Conservation (phyloP, 148 eudicot genomes). For the Rhododendron ferrugineum region DNA sequence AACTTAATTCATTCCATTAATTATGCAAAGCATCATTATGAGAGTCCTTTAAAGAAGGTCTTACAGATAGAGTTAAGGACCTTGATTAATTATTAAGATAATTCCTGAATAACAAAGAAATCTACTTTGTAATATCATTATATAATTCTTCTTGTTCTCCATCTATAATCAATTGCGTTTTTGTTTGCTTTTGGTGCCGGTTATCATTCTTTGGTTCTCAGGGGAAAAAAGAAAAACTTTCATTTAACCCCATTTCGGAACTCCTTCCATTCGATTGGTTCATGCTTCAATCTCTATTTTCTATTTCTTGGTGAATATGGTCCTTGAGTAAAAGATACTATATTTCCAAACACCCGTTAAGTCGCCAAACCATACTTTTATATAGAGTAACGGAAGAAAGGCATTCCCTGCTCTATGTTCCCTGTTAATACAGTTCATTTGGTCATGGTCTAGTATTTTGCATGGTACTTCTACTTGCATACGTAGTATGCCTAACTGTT, state of each 20-base stretch:
- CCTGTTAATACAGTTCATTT: neutral
- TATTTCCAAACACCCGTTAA: neutral
- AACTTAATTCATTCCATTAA: neutral
- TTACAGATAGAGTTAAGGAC: neutral
- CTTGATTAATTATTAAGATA: neutral
- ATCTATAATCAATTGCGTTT: neutral
- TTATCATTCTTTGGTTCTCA: neutral
- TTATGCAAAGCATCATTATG: neutral
- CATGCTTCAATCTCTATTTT: neutral
- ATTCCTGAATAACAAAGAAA: neutral
- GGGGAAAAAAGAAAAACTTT: neutral
- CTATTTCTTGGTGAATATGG: neutral
- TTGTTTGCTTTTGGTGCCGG: neutral
- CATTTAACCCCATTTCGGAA: neutral
- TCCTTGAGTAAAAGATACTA: neutral
- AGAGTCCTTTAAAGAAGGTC: neutral
- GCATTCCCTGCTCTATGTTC: neutral
- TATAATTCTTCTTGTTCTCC: neutral
- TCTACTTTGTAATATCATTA: neutral
- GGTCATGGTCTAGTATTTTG: neutral
- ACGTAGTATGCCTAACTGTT: neutral
- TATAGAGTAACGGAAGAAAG: neutral
- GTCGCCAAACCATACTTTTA: neutral
- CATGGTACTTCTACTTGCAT: neutral
- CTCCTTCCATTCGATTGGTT: neutral